Evolutionary conservation across 768 basidiomycete species (phyloP).

Genomic region (Russula earlei): DNA sequence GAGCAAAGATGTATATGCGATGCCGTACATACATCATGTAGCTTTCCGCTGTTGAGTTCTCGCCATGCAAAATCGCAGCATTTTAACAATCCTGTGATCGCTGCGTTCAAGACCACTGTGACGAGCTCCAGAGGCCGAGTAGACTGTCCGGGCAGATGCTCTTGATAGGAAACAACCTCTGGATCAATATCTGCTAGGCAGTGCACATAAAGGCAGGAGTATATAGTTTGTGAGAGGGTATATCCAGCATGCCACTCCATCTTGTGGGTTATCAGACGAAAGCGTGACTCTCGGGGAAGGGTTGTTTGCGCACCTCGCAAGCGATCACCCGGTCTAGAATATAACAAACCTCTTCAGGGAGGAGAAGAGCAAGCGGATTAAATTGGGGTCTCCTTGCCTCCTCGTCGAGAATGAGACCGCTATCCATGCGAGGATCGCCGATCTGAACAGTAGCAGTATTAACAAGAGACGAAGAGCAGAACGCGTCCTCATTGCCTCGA

Average conservation of each 20-base stretch:
- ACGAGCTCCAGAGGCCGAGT: conserved; percentile 52
- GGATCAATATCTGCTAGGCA: conserved; percentile 51
- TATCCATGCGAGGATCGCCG: conserved; percentile 84
- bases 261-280: conserved; percentile 32
- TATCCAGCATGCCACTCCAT: conserved; percentile 84
- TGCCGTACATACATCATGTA: conserved; percentile 54
- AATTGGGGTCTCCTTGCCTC: conserved; percentile 40
- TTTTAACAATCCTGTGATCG: conserved; percentile 62
- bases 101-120: conserved; percentile 57
- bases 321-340: conserved; percentile 70
- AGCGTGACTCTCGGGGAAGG: not conserved
- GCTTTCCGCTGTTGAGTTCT: conserved; percentile 64
- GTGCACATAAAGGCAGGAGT: conserved; percentile 68
- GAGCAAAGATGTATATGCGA: conserved; percentile 4
- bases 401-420: conserved; percentile 46
- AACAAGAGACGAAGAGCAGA: conserved; percentile 15
- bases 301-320: conserved; percentile 52
- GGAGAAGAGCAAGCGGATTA: conserved; percentile 50
- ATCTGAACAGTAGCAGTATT: conserved; percentile 41
- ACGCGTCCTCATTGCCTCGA: conserved; percentile 49
- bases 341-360: conserved; percentile 82
- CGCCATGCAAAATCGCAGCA: conserved; percentile 76
- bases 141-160: conserved; percentile 28
- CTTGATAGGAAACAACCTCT: conserved; percentile 32
- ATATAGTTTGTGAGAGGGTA: conserved; percentile 79